Percentiles rank a stretch among this genome's conserved stretches.
Conservation (phyloP, 2,329 filamentous ascomycete species). For the Apiospora sp. region DNA sequence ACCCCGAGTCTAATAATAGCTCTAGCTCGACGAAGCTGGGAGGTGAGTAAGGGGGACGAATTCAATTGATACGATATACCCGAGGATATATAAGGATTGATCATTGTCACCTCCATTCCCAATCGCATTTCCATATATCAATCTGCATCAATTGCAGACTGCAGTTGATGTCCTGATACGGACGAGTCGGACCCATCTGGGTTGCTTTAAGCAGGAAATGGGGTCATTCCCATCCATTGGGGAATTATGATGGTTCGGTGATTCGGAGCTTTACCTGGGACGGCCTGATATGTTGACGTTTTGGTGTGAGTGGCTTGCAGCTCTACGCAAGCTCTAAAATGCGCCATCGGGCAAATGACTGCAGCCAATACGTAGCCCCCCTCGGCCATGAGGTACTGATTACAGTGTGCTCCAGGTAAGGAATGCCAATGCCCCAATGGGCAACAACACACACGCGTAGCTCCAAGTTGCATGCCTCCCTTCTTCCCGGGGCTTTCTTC, state of each 20-base stretch:
- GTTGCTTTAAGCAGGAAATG: not conserved
- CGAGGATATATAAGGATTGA: not conserved
- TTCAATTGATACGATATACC: not conserved
- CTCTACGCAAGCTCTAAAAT: conserved; percentile 14
- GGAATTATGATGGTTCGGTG: not conserved
- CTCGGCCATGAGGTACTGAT: conserved; percentile 6
- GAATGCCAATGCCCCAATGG: not conserved
- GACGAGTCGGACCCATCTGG: not conserved
- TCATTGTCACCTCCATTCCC: not conserved
- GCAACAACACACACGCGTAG: not conserved
- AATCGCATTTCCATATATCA: not conserved
- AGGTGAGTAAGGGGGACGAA: not conserved
- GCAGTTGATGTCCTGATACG: not conserved
- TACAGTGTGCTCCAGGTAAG: not conserved
- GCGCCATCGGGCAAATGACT: not conserved
- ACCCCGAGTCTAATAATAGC: conserved; percentile 13
- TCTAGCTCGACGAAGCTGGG: not conserved
- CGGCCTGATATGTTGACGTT: not conserved
- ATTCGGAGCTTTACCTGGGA: not conserved
- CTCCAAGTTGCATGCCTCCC: not conserved
- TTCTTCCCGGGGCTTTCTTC: not conserved
- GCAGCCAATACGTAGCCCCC: not conserved
- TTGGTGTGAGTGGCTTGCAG: conserved; percentile 14
- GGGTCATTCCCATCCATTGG: not conserved
- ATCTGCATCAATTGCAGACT: not conserved